These are phyloP conservation scores for Vanrija sp. DNA, from an alignment of 1,284 basidiomycete species.

Conservation along the genomic window DNA sequence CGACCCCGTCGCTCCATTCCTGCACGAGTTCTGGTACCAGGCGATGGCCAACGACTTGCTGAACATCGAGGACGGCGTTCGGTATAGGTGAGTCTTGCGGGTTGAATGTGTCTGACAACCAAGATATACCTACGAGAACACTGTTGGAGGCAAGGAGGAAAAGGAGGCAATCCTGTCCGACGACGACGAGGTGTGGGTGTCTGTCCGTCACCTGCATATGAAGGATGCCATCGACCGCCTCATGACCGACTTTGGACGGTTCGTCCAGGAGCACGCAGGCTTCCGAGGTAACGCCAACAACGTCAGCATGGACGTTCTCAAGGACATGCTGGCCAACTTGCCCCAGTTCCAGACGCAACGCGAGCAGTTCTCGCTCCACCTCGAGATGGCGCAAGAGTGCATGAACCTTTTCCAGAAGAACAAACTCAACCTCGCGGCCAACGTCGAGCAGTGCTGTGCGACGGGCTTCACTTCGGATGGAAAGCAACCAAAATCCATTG, in stretches of 20 bases:
- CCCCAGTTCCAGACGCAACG: slow-evolving; percentile 94
- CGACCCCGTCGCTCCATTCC: slow-evolving; percentile 83
- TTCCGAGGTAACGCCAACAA: slow-evolving; percentile 60
- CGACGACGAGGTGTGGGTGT: slow-evolving; percentile 83
- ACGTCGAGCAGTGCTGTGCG: slow-evolving; percentile 92
- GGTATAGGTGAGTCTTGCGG: slow-evolving; percentile 66
- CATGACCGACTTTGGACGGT: slow-evolving; percentile 89
- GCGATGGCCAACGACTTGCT: slow-evolving; percentile 97
- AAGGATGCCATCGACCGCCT: slow-evolving; percentile 95
- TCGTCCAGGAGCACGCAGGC: slow-evolving; percentile 87
- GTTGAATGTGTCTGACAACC: background rate
- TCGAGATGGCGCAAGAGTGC: slow-evolving; percentile 96
- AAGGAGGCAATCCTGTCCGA: slow-evolving; percentile 81
- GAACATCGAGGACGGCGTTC: slow-evolving; percentile 76
- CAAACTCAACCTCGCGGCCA: slow-evolving; percentile 78
- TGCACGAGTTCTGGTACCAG: slow-evolving; percentile 99
- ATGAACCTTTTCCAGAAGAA: slow-evolving; percentile 90
- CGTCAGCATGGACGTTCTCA: slow-evolving; percentile 94
- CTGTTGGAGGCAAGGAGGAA: slow-evolving; percentile 73
- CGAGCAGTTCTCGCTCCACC: slow-evolving; percentile 91
- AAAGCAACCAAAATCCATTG: slow-evolving; percentile 83
- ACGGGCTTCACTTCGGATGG: slow-evolving; percentile 85
- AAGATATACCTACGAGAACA: slow-evolving; percentile 82
- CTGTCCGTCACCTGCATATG: slow-evolving; percentile 95
- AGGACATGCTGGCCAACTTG: slow-evolving; percentile 94